A percentile compares a stretch with the other conserved stretches of the same genome.
These are phyloP conservation scores for Erigeron canadensis DNA, from an alignment of 129 eudicot genomes.

Conservation along the genomic window DNA sequence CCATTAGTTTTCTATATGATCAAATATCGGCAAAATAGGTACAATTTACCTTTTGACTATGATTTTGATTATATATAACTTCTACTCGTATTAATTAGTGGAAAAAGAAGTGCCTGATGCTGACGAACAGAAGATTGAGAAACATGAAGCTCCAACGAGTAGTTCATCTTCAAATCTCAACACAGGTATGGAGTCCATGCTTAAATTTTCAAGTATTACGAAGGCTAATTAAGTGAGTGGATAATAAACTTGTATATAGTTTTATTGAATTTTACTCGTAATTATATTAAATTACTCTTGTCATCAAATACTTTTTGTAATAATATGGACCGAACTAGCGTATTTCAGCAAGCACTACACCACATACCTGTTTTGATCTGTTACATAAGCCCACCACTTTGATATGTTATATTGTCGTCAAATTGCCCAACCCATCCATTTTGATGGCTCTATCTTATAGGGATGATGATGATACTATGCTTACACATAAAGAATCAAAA, in stretches of 20 bases:
- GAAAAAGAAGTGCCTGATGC: conserved; percentile 4
- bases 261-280: too few species aligned
- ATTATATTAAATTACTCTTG: background rate
- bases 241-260: too few species aligned
- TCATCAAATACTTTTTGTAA: background rate
- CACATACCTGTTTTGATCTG: background rate
- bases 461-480: too few species aligned
- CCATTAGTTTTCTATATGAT: too few species aligned
- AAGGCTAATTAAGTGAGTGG: too few species aligned
- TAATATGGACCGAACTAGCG: background rate
- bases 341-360: background rate
- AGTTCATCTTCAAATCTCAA: conserved; percentile 1
- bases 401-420: background rate
- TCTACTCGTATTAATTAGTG: background rate
- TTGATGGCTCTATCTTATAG: background rate
- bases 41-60: too few species aligned
- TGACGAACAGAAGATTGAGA: background rate
- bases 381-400: background rate
- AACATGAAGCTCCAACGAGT: background rate
- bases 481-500: too few species aligned
- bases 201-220: background rate
- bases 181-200: background rate
- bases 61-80: background rate
- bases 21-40: too few species aligned
- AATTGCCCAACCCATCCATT: background rate